Conservation (phyloP, 192 early-diverging fungal species). For the Podochytrium sp. region DNA sequence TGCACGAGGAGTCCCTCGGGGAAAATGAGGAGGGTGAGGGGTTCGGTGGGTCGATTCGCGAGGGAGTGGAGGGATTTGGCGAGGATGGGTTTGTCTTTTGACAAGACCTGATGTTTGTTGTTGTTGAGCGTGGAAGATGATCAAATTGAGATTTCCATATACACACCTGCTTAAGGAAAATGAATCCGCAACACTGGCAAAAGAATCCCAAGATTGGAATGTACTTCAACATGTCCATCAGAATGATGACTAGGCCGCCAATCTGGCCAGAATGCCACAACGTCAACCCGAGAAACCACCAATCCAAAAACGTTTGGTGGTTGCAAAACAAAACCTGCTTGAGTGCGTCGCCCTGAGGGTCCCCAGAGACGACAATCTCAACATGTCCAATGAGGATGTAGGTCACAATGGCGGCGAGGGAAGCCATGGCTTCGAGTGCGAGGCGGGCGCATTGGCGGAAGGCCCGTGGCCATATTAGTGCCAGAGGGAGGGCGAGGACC, state of each 20-base stretch:
- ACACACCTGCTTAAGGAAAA: constrained; percentile 17
- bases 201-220: constrained; percentile 10
- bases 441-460: not conserved
- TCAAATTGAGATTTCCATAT: no score
- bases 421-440: not conserved
- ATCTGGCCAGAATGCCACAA: constrained; percentile 1
- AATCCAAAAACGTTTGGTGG: constrained; percentile 21
- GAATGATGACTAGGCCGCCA: not conserved
- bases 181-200: not conserved
- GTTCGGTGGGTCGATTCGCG: not conserved
- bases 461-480: not conserved
- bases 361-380: constrained; percentile 5
- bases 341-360: not conserved
- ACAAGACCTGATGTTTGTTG: no score
- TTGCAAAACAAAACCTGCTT: constrained; percentile 5
- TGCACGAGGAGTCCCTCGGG: constrained; percentile 10
- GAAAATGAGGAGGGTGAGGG: constrained; percentile 18
- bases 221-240: constrained; percentile 11
- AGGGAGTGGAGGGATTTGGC: not conserved
- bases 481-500: not conserved
- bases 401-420: not conserved
- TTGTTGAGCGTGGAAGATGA: no score
- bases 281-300: constrained; percentile 18
- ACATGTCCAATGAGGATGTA: not conserved
- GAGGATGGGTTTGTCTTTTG: not conserved